These are phyloP conservation scores for Omphalea diandra DNA, from an alignment of 441 rosid genomes.

Conservation along the genomic window DNA sequence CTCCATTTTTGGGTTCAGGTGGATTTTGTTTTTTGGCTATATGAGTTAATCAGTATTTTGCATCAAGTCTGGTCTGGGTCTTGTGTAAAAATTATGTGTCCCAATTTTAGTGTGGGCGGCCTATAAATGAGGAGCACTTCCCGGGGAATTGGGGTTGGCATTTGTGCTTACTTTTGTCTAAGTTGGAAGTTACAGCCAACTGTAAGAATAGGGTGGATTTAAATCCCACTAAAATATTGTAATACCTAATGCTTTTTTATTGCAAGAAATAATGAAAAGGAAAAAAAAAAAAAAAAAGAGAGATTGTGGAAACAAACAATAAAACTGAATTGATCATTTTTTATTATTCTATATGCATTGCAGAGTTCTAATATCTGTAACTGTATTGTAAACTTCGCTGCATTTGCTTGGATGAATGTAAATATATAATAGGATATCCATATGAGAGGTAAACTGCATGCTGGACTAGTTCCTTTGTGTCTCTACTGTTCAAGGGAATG, in stretches of 20 bases:
- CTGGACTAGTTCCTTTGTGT: no score
- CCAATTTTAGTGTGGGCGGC: neutral
- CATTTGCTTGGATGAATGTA: neutral
- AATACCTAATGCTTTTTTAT: neutral
- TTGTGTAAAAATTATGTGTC: neutral
- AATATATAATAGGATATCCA: no score
- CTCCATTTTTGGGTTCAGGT: no score
- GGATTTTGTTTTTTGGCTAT: no score
- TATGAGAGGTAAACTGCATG: no score
- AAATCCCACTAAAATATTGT: slow-evolving; percentile 9
- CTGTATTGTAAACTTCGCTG: neutral
- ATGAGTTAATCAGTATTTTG: no score
- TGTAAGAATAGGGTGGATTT: neutral
- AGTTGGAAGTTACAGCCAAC: neutral
- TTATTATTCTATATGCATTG: no score
- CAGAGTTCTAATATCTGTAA: neutral
- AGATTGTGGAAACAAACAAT: neutral
- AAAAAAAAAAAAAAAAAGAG: neutral
- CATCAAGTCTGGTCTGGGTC: no score
- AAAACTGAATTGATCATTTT: neutral
- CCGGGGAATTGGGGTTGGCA: neutral
- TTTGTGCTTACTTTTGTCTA: neutral
- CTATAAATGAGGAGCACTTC: neutral
- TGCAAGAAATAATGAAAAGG: neutral
- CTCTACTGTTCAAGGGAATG: no score